Evolutionary conservation across 78 protist species (phyloP), one percentile per base, ranked within the genome.

Genomic region (Polysphondylium violaceum): DNA sequence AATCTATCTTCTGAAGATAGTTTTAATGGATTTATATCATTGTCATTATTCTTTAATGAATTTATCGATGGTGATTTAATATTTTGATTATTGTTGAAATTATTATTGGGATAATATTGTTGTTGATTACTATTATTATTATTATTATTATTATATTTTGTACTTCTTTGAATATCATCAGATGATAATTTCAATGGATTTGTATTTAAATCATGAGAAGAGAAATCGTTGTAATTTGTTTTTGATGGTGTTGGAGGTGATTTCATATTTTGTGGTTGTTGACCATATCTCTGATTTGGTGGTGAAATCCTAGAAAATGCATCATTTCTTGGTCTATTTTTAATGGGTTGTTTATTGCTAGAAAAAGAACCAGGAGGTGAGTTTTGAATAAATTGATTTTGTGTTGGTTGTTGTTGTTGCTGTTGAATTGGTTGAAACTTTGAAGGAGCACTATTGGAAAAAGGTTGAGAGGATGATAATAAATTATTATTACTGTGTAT

Each of bases 261-360:
- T 19, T 58, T n/a, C 36, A 56, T 41, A 31, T 72, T 56, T 50
- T 43, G 77, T 47, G 40, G 75, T 38, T 56, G 86, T 33, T 51
- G 63, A 63, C 35, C 43, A 41, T 43, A 47, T 47, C 17, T 58
- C 50, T 16, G 50, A 33, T 64, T 67, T 23, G 89, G 56, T 29
- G 90, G 90, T 5, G 76, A 60, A 25, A 74, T 67, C 27, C 72
- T 83, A 17, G 90, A 56, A 43, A 83, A 67, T 1, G 76, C 38
- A 38, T 83, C 77, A 36, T 78, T 78, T 40, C 71, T 83, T 43
- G 90, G 69, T 56, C 78, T 5, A 29, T 79, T 79, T 16, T 79
- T 79, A 29, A 41, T 31, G 1, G 59, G 60, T 51, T 72, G 47
- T 38, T 29, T 72, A 44, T 44, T 68, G 8, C 21, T 64, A 38